phyloP scores from a whole-genome alignment of 129 eudicot genomes.

The Cynara cardunculus region DNA sequence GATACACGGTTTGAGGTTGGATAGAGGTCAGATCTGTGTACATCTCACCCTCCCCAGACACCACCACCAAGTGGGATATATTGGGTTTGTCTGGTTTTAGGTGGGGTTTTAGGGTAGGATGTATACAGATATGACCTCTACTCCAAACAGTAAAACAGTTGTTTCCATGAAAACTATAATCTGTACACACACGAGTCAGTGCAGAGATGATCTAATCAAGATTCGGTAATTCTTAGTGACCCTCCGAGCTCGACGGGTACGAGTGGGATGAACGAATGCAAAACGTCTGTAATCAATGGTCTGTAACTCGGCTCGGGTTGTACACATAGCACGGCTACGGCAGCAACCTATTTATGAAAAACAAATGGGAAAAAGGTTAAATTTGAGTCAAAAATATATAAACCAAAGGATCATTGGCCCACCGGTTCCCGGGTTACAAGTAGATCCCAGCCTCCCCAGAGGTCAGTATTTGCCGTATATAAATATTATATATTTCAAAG shows the following conservation, averaged over 20 bases:
- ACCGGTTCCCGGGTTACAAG: no score
- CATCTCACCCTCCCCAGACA: not conserved
- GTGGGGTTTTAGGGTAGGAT: not conserved
- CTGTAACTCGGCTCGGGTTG: slow-evolving; percentile 97
- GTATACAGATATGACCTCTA: not conserved
- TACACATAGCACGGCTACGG: slow-evolving; percentile 90
- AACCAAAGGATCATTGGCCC: no score
- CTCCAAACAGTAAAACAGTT: not conserved
- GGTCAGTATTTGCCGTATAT: no score
- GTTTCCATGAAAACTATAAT: slow-evolving; percentile 12
- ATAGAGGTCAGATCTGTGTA: not conserved
- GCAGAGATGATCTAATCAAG: slow-evolving; percentile 1
- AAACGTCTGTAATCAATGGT: slow-evolving; percentile 85
- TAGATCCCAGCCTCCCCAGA: no score
- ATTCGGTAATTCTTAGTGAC: slow-evolving; percentile 48
- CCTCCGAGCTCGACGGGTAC: slow-evolving; percentile 93
- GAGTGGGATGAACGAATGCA: slow-evolving; percentile 89
- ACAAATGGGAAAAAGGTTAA: not conserved
- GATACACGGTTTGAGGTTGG: not conserved
- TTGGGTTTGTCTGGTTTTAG: not conserved
- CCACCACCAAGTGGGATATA: not conserved
- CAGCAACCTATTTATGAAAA: slow-evolving; percentile 64
- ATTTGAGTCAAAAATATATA: no score
- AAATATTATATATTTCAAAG: no score
- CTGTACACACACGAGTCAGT: not conserved